A percentile compares a stretch with the other conserved stretches of the same genome.
Conservation (phyloP, 2,329 filamentous ascomycete species). For the Plenodomus tracheiphilus region DNA sequence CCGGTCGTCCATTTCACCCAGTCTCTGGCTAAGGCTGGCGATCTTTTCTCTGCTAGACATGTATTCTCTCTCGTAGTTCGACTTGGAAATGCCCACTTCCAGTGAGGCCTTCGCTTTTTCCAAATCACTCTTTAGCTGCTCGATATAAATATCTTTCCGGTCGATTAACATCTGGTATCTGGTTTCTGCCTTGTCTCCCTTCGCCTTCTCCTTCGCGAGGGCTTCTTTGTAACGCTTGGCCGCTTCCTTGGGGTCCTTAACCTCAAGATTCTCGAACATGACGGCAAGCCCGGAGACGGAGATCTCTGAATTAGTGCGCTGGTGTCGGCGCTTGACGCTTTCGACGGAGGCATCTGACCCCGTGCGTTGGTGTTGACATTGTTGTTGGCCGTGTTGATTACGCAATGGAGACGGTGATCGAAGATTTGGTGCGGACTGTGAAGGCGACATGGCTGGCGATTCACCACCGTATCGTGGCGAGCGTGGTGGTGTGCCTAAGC, state of each 20-base stretch:
- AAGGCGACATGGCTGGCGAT: constrained; percentile 30
- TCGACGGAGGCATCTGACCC: constrained; percentile 43
- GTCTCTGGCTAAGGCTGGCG: constrained; percentile 38
- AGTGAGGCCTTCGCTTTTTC: constrained; percentile 25
- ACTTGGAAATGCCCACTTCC: constrained; percentile 28
- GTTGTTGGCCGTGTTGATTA: constrained; percentile 3
- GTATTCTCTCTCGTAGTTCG: constrained; percentile 33
- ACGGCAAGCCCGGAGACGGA: constrained; percentile 58
- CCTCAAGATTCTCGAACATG: constrained; percentile 71
- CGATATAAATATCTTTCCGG: constrained; percentile 14
- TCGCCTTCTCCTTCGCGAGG: constrained; percentile 47
- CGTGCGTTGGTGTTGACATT: constrained; percentile 24
- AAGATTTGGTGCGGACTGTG: constrained; percentile 33
- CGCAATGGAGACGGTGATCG: constrained; percentile 45
- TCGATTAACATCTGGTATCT: constrained; percentile 63
- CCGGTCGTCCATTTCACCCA: constrained; percentile 35
- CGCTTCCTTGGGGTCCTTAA: constrained; percentile 53
- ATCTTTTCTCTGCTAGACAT: constrained; percentile 36
- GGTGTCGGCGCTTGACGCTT: constrained; percentile 5
- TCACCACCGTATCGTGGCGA: constrained; percentile 32
- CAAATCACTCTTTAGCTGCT: constrained; percentile 33
- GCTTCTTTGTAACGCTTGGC: constrained; percentile 49
- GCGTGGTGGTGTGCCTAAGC: constrained; percentile 53
- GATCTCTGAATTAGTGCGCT: constrained; percentile 43
- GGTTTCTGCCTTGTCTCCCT: constrained; percentile 55